Evolutionary conservation across 1,284 basidiomycete species (phyloP).

Genomic region (Xerocomus minutiporus): DNA sequence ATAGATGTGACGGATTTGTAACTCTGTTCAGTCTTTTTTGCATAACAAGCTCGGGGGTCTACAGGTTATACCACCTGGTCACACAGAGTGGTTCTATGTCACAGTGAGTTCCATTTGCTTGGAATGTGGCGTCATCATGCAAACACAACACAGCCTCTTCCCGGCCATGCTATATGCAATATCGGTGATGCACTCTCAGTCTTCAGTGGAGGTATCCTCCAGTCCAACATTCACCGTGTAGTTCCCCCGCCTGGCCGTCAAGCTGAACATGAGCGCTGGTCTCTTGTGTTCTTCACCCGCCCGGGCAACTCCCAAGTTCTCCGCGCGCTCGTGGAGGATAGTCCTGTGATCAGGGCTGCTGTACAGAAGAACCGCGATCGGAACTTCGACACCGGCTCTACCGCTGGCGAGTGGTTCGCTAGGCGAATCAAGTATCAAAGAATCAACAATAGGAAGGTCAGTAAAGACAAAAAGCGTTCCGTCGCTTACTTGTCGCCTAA

Average conservation of each 20-base stretch:
- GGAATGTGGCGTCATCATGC: background rate
- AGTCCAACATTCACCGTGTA: conserved; percentile 53
- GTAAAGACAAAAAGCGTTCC: background rate
- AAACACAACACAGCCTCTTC: conserved; percentile 45
- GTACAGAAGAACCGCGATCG: conserved; percentile 32
- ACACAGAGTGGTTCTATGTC: conserved; percentile 65
- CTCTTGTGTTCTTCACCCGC: conserved; percentile 59
- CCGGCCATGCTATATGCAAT: conserved; percentile 58
- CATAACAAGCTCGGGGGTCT: conserved; percentile 70
- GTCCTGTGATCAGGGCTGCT: conserved; percentile 41
- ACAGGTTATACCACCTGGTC: conserved; percentile 62
- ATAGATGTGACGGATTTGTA: conserved; percentile 1
- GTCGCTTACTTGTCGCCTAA: background rate
- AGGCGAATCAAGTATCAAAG: conserved; percentile 45
- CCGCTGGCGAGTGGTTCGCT: conserved; percentile 46
- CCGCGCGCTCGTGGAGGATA: conserved; percentile 48
- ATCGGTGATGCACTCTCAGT: conserved; percentile 55
- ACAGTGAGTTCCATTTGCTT: conserved; percentile 36
- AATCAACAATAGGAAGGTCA: conserved; percentile 41
- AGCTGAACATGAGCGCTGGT: conserved; percentile 47
- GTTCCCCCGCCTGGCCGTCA: conserved; percentile 47
- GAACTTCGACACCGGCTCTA: conserved; percentile 38
- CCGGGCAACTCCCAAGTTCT: conserved; percentile 50
- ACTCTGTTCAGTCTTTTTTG: conserved; percentile 48
- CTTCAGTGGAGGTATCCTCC: conserved; percentile 56